Evolutionary conservation across 164 flowering plant genomes (phyloP), one percentile per base, ranked within the genome.

Genomic region (Sextonia rubra): DNA sequence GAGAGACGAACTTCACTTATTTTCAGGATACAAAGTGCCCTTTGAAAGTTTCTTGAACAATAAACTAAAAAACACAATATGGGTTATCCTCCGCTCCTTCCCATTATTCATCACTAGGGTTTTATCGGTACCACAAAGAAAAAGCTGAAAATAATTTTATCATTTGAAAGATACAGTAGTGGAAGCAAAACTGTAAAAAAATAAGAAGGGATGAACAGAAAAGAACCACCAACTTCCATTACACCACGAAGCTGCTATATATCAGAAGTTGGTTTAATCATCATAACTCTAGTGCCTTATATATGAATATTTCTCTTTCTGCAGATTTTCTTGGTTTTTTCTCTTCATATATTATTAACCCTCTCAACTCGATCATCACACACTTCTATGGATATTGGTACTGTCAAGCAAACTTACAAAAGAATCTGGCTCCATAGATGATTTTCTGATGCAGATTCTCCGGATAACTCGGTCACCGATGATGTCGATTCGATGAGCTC

Each of bases 401-500:
- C 44, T 37, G 62, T 32, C n/a, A 17, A 32, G 24, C 24, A 8
- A 62, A 84, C 91, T 85, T 86, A 88, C 91, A 80, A 70, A 3
- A 88, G 64, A 60, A 86, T 81, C 64, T 86, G 84, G 77, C 69
- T 86, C 91, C 91, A 88, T 3, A 85, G 69, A 58, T 83, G 82
- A 76, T 74, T 82, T 69, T 83, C 81, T 0, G 86, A 62, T 14
- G 81, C 63, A 18, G 81, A 80, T 62, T 82, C 86, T 12, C 82
- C 82, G 1, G 77, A 71, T 14, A 85, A 62, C 32, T 82, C 84
- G 0, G 68, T 47, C 4, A 64, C 71, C 0, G 82, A 70, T 1
- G 84, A 78, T 23, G 82, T 68, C 2, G 83, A 74, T 47, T 80
- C 84, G 15, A 73, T 73, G 2, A 84, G 80, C 11, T 76, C 80